A percentile compares a stretch with the other conserved stretches of the same genome.
phyloP scores from a whole-genome alignment of 2,329 filamentous ascomycete genomes.

The Cladosporium phlei region DNA sequence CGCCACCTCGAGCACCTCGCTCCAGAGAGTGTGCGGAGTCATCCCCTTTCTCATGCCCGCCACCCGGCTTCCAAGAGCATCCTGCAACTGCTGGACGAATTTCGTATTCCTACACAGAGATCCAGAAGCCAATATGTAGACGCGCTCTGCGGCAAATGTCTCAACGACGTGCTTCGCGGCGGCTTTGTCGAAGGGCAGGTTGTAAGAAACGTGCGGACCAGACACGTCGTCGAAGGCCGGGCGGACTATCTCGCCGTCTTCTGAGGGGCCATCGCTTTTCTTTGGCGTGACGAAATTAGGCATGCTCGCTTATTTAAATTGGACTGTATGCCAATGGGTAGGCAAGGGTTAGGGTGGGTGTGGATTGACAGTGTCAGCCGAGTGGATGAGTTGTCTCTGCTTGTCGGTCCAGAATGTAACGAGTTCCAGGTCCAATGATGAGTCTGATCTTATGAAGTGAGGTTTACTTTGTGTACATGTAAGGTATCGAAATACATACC shows the following conservation, averaged over 20 bases:
- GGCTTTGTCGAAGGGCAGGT: constrained; percentile 43
- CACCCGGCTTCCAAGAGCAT: constrained; percentile 38
- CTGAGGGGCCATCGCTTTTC: background rate
- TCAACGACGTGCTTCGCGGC: constrained; percentile 42
- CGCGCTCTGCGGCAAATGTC: constrained; percentile 42
- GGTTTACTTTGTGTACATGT: too few species aligned
- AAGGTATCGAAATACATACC: too few species aligned
- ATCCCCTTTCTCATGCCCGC: constrained; percentile 49
- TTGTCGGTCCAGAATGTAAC: too few species aligned
- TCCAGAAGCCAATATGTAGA: constrained; percentile 51
- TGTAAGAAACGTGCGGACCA: constrained; percentile 44
- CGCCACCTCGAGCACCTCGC: constrained; percentile 47
- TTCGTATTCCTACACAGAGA: constrained; percentile 47
- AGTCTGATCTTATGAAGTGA: too few species aligned
- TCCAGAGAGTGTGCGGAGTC: constrained; percentile 51
- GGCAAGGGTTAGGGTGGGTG: too few species aligned
- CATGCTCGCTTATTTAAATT: background rate
- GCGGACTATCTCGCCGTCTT: constrained; percentile 8
- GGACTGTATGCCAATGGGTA: too few species aligned
- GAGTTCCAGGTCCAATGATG: too few species aligned
- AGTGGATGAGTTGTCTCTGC: too few species aligned
- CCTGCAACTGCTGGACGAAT: constrained; percentile 39
- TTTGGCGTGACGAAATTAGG: background rate
- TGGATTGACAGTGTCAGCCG: too few species aligned
- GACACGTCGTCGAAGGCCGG: constrained; percentile 15